These are phyloP conservation scores for Corymbia citriodora DNA, from an alignment of 441 rosid genomes.

Conservation along the genomic window DNA sequence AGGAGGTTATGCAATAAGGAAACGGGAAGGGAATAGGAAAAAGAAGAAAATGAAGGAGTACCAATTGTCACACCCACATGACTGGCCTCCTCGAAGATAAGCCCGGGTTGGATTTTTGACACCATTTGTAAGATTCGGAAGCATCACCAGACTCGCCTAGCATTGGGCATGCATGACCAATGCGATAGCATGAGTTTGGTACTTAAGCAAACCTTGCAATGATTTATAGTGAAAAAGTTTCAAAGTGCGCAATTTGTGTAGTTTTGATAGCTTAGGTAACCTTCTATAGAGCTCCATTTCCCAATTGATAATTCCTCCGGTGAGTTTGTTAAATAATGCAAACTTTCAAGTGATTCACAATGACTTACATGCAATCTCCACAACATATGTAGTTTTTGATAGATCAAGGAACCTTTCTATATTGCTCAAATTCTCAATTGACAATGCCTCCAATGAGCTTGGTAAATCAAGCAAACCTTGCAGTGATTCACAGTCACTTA, in stretches of 20 bases:
- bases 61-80: not conserved
- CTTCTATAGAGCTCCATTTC: not conserved
- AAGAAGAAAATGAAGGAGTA: not conserved
- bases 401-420: no score
- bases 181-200: not conserved
- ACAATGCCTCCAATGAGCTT: no score
- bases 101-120: not conserved
- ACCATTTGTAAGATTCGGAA: not conserved
- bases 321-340: not conserved
- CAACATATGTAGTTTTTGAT: no score
- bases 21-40: not conserved
- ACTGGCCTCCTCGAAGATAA: not conserved
- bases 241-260: no score
- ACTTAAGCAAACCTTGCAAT: not conserved
- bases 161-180: not conserved
- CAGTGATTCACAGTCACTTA: not conserved
- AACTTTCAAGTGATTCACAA: no score
- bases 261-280: not conserved
- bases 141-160: not conserved
- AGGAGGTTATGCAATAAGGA: not conserved
- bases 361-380: accelerated
- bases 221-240: not conserved
- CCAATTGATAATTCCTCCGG: not conserved
- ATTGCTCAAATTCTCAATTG: no score
- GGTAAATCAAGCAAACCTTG: not conserved